These are phyloP conservation scores for Malassezia restricta DNA, from an alignment of 1,284 basidiomycete species.

Conservation along the genomic window DNA sequence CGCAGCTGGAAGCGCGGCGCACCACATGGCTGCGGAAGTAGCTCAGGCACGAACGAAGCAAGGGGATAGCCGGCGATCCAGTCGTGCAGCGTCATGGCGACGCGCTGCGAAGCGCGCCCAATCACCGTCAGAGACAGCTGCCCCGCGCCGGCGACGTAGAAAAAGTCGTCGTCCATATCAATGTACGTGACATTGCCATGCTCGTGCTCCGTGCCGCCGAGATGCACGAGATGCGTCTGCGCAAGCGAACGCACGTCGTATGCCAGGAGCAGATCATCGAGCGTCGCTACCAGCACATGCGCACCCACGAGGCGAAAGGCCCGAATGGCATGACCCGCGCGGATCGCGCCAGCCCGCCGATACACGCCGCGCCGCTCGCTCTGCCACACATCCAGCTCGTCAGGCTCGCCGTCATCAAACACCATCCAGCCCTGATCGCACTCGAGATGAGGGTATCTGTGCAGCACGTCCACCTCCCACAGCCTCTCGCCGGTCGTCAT, in stretches of 20 bases:
- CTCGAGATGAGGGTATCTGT: slow-evolving; percentile 26
- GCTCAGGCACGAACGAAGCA: neutral
- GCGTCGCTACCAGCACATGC: slow-evolving; percentile 21
- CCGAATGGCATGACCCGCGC: slow-evolving; percentile 14
- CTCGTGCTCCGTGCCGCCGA: slow-evolving; percentile 17
- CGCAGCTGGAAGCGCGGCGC: slow-evolving; percentile 18
- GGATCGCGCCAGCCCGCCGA: slow-evolving; percentile 18
- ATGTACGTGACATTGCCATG: slow-evolving; percentile 32
- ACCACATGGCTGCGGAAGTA: neutral
- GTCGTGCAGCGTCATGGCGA: slow-evolving; percentile 25
- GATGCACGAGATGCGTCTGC: slow-evolving; percentile 17
- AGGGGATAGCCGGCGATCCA: slow-evolving; percentile 15
- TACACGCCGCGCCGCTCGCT: slow-evolving; percentile 28
- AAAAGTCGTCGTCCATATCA: slow-evolving; percentile 24
- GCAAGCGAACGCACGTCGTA: slow-evolving; percentile 22
- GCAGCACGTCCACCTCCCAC: slow-evolving; percentile 19
- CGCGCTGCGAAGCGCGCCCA: slow-evolving; percentile 13
- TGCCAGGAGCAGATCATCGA: slow-evolving; percentile 19
- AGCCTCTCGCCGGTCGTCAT: slow-evolving; percentile 17
- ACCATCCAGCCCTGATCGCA: slow-evolving; percentile 31
- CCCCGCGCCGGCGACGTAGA: slow-evolving; percentile 26
- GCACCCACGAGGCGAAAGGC: slow-evolving; percentile 36
- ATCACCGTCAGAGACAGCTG: slow-evolving; percentile 23
- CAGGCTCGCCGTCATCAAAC: slow-evolving; percentile 22
- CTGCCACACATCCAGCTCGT: slow-evolving; percentile 33